Base-by-base conservation (phyloP, 345 rosid genomes). In the Camelina neglecta region DNA sequence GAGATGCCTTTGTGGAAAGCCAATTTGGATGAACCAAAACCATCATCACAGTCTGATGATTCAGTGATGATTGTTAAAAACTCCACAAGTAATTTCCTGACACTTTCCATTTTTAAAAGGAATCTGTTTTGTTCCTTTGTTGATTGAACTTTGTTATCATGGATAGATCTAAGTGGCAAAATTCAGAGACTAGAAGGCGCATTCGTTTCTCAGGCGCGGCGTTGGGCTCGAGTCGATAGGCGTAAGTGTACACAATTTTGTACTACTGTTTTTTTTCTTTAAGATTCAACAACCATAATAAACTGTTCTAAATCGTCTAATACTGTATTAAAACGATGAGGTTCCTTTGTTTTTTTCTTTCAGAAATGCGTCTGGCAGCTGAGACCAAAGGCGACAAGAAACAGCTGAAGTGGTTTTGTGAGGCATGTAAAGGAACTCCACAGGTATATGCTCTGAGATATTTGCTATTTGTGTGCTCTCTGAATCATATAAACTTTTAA, bases 391-490 rank as follows among this genome's bases (percentile, higher is more conserved):
- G 85, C 57, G 93, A 90, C 79, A 84, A 71, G 57, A 84, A 85
- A 76, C 95, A 90, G 68, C 81, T 93, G 69, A 83, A 84, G 73
- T 78, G 81, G 86, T 93, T 93, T 81, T 89, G 90, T 67, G 82
- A 90, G 78, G 93, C 97, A 50, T 93, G 98, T 86, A 90, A 86
- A 82, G 97, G 98, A 84, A 84, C 85, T 67, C 83, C 93, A 23
- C 93, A 81, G 93, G 97, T 93, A 85, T 35, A 8, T 16, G 3
- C 6, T 0, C 18, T 18, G 48, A 42, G 12, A 10, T 49, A 12
- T 18, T 18, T 47, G 2, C 1, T 31, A 16, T 67, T 48, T 11
- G 2, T 24, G 35, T 39, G 53, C 31, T 47, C 31, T 58, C 2
- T 70, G n/a, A 20, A 42, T 23, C n/a, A 20, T 29, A 29, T 26